Base-by-base conservation (phyloP, 305 asterid genomes). In the Rubia peregrina region DNA sequence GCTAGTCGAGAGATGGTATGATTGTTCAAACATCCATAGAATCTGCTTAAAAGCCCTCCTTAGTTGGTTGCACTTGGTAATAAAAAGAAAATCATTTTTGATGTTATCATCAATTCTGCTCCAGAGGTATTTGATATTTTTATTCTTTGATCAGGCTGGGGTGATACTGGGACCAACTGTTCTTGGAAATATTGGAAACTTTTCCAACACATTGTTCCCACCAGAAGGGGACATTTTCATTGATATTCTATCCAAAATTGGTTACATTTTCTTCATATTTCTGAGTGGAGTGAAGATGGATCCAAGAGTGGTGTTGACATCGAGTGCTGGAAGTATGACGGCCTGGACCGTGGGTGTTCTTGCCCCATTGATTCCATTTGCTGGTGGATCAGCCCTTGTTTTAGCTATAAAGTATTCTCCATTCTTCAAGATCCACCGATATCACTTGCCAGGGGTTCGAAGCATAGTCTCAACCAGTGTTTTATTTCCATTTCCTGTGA, bases 281-380 rank as follows among this genome's bases (percentile, higher is more conserved):
- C 87, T 90, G 12, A 76, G 86, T 40, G 98, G 97, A 30, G 96
- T 93, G 72, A 90, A 93, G 77, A 89, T 93, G 96, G 95, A 93
- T 67, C 90, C 97, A 0, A 80, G 79, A 74, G 79, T 87, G 53
- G 88, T 93, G 21, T 66, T 83, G 61, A 84, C 87, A 69, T 84
- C 92, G 1, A 97, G 97, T 69, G 71, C 74, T 17, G 78, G 71
- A 22, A 69, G 61, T 38, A 76, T 71, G 67, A 89, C 86, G 74
- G 95, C 97, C 6, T 93, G 97, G 96, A 87, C 90, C 1, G 70
- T 93, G 4, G 98, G 95, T 49, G 75, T 87, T 55, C 81, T 85
- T 51, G 84, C 84, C 0, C 87, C 81, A 26, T 70, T 85, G 16
- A 40, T 87, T 55, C 98, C 98, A 3, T 59, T 85, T 4, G 56